phyloP scores from a whole-genome alignment of 208 protist genomes.

The Porcisia deanei region DNA sequence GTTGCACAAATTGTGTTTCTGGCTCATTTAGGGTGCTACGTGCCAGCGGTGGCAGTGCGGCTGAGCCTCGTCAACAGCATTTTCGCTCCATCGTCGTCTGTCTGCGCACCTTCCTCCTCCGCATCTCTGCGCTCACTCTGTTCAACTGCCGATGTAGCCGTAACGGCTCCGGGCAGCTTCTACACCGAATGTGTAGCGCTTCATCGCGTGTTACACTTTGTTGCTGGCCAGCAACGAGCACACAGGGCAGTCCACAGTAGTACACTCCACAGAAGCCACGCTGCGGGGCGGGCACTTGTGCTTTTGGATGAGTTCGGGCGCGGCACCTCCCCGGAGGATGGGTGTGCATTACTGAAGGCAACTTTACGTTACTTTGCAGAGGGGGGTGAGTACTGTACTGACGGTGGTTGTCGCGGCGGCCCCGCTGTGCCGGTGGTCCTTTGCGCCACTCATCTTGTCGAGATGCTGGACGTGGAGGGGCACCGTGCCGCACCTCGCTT shows the following conservation, averaged over 20 bases:
- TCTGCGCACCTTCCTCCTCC: not conserved
- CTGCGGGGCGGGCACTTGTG: conserved; percentile 59
- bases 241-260: not conserved
- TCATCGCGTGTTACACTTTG: conserved; percentile 60
- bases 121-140: not conserved
- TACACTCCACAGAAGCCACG: not conserved
- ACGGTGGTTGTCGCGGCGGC: not conserved
- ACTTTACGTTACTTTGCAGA: conserved; percentile 54
- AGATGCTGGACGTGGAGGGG: conserved; percentile 38
- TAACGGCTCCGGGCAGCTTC: conserved; percentile 49
- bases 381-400: not conserved
- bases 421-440: conserved; percentile 44
- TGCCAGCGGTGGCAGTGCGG: conserved; percentile 71
- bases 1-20: conserved; percentile 92
- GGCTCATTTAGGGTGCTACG: conserved; percentile 93
- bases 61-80: conserved; percentile 64
- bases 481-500: not conserved
- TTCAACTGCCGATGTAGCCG: not conserved
- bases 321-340: conserved; percentile 88
- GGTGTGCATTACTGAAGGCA: conserved; percentile 75
- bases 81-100: conserved; percentile 32
- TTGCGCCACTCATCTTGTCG: conserved; percentile 74
- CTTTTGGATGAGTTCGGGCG: conserved; percentile 96
- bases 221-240: conserved; percentile 25
- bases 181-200: conserved; percentile 65